A percentile compares a stretch with the other conserved stretches of the same genome.
Conservation (phyloP, 352 stramenopile genomes). For the Phytophthora litchii region DNA sequence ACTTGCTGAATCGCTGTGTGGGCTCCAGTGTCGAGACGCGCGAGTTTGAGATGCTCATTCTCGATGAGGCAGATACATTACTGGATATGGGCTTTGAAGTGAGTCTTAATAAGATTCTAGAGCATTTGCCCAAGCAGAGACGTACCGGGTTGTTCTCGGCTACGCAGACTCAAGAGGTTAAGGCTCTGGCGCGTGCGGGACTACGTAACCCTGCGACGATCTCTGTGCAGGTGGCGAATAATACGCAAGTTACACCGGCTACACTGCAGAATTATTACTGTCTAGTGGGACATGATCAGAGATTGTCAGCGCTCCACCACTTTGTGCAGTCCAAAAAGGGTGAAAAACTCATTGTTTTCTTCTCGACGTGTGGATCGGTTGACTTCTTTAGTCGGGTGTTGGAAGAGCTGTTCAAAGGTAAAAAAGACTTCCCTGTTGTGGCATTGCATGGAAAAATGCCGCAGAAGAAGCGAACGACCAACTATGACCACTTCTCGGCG, state of each 20-base stretch:
- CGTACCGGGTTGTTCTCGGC: conserved; percentile 94
- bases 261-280: conserved; percentile 96
- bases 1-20: conserved; percentile 87
- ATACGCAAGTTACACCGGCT: conserved; percentile 75
- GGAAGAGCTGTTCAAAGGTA: conserved; percentile 67
- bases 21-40: conserved; percentile 83
- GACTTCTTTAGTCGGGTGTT: conserved; percentile 97
- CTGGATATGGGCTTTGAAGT: conserved; percentile 98
- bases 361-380: conserved; percentile 98
- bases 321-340: conserved; percentile 92
- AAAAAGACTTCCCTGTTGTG: conserved; percentile 57
- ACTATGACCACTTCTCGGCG: conserved; percentile 77
- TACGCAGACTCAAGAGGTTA: conserved; percentile 95
- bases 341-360: conserved; percentile 98
- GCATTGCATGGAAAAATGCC: conserved; percentile 95
- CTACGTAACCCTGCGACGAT: conserved; percentile 98
- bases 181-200: conserved; percentile 94
- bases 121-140: conserved; percentile 96
- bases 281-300: conserved; percentile 93
- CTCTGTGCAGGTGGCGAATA: conserved; percentile 94
- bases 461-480: conserved; percentile 86
- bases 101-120: conserved; percentile 95
- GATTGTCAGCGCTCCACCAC: conserved; percentile 91
- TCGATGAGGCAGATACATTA: conserved; percentile 99
- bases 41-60: conserved; percentile 97